Evolutionary conservation across 129 eudicot species (phyloP).

Genomic region (Artemisia annua): DNA sequence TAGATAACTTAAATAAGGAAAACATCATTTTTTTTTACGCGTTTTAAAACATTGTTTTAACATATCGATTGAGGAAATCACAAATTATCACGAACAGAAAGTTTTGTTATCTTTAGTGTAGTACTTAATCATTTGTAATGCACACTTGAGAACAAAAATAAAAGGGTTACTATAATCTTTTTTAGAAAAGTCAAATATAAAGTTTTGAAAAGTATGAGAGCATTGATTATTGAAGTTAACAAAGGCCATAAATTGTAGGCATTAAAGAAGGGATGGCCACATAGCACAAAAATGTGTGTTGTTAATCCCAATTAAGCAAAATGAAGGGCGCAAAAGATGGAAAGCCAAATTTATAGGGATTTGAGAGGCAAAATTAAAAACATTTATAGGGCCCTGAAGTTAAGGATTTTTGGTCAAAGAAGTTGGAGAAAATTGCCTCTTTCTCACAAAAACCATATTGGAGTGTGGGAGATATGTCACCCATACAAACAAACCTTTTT

Average conservation of each 20-base stretch:
- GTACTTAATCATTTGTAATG: too few species aligned
- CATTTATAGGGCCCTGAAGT: slow-evolving; percentile 32
- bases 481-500: slow-evolving; percentile 17
- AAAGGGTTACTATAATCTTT: neutral
- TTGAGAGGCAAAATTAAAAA: slow-evolving; percentile 32
- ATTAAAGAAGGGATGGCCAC: slow-evolving; percentile 32
- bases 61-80: too few species aligned
- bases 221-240: slow-evolving; percentile 35
- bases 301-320: slow-evolving; percentile 41
- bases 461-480: slow-evolving; percentile 41
- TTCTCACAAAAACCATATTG: slow-evolving; percentile 34
- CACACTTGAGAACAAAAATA: neutral
- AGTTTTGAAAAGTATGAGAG: slow-evolving; percentile 2
- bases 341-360: slow-evolving; percentile 40
- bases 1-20: too few species aligned
- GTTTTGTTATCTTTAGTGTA: too few species aligned
- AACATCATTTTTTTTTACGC: too few species aligned
- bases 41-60: too few species aligned
- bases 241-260: slow-evolving; percentile 33
- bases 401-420: slow-evolving; percentile 38
- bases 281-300: slow-evolving; percentile 34
- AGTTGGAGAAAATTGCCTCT: slow-evolving; percentile 24
- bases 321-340: slow-evolving; percentile 40
- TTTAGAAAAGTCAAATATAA: slow-evolving; percentile 7
- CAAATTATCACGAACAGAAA: too few species aligned